Evolutionary conservation across 1,284 basidiomycete species (phyloP).

Genomic region (Rhodotorula sp.): DNA sequence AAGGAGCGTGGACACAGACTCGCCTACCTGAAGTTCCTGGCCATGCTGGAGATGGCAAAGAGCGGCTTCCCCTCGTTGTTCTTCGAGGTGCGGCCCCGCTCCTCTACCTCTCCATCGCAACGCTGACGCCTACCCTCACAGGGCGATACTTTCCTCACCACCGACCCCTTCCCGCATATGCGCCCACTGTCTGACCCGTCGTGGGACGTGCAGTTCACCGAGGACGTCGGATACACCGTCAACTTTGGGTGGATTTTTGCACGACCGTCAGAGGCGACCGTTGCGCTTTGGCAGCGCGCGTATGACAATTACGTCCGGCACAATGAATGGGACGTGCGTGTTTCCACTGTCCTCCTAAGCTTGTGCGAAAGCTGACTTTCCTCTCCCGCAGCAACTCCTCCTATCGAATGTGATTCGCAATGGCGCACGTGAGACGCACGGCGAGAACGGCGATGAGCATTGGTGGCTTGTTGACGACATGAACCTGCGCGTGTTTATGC

Average conservation of each 20-base stretch:
- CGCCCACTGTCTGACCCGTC: neutral
- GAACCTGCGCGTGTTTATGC: constrained; percentile 3
- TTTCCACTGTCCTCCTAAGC: neutral
- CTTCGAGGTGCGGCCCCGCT: constrained; percentile 1
- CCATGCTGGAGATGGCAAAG: constrained; percentile 15
- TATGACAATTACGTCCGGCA: neutral
- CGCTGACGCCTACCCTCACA: neutral
- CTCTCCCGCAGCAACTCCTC: neutral
- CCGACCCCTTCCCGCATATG: constrained; percentile 12
- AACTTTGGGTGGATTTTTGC: constrained; percentile 19
- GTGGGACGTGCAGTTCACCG: constrained; percentile 19
- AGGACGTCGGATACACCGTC: constrained; percentile 13
- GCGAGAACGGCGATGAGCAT: constrained; percentile 1
- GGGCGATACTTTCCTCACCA: constrained; percentile 18
- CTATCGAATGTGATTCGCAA: neutral
- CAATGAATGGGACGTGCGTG: constrained; percentile 18
- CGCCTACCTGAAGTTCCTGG: constrained; percentile 9
- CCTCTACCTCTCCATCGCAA: fast-evolving
- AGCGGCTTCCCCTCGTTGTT: constrained; percentile 4
- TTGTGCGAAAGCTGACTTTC: neutral
- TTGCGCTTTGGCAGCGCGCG: constrained; percentile 2
- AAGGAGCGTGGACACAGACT: neutral
- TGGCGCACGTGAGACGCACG: neutral
- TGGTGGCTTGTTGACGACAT: constrained; percentile 13
- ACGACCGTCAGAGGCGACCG: neutral